Percentiles rank a stretch among this genome's conserved stretches.
Evolutionary conservation across 2,329 filamentous ascomycete species (phyloP).

Genomic region (Coniochaeta hoffmannii): DNA sequence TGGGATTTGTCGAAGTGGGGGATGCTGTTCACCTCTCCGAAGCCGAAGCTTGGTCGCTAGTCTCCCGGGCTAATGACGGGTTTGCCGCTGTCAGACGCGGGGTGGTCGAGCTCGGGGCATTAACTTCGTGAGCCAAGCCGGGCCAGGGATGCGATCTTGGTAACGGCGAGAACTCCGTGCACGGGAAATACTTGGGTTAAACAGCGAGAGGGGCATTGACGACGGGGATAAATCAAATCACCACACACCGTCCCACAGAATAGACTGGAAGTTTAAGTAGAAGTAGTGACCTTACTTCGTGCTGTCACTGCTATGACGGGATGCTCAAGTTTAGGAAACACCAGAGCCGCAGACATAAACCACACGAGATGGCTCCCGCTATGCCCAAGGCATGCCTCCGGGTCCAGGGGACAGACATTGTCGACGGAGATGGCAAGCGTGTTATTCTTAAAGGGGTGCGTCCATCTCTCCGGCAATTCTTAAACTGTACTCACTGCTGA

Average conservation of each 20-base stretch:
- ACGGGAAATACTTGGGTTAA: neutral
- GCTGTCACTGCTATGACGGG: neutral
- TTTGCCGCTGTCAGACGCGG: neutral
- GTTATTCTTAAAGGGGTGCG: constrained; percentile 29
- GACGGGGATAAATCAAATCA: neutral
- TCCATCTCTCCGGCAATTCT: constrained; percentile 17
- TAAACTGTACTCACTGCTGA: constrained; percentile 42
- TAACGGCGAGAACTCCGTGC: neutral
- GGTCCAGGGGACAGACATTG: constrained; percentile 12
- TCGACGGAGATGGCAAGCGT: constrained; percentile 11
- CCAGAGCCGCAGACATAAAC: neutral
- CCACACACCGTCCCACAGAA: neutral
- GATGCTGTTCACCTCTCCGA: neutral
- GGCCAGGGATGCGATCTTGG: neutral
- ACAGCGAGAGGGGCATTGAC: neutral
- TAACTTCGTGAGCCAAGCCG: neutral
- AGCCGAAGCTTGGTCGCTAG: neutral
- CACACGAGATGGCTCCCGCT: constrained; percentile 6
- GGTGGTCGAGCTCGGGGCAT: neutral
- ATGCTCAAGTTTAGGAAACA: neutral
- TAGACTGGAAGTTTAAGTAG: neutral
- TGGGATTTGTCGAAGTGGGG: neutral
- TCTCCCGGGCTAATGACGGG: neutral
- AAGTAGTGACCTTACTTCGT: neutral
- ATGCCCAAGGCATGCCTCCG: constrained; percentile 11